These are phyloP conservation scores for Geotrichum citri-aurantii DNA, from an alignment of 1,139 yeast species.

Conservation along the genomic window DNA sequence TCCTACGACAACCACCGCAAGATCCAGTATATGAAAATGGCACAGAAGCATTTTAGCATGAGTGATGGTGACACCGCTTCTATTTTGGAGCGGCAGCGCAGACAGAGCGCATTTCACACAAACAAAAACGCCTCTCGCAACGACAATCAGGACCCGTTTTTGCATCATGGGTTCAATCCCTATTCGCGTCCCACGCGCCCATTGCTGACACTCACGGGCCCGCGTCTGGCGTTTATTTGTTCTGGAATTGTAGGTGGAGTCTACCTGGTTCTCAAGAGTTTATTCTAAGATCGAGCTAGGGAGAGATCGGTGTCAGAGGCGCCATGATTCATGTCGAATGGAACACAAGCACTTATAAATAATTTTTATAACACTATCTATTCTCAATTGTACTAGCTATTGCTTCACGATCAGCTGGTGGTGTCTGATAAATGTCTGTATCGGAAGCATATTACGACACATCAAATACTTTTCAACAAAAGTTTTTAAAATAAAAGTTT, in stretches of 20 bases:
- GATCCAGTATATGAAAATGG: conserved; percentile 16
- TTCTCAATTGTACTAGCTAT: background rate
- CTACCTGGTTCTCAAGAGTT: conserved; percentile 6
- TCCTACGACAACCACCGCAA: conserved; percentile 49
- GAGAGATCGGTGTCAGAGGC: too few relatives aligned
- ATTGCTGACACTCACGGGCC: conserved; percentile 11
- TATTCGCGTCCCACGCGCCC: conserved; percentile 5
- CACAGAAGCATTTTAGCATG: background rate
- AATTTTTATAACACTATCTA: too few relatives aligned
- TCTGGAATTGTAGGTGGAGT: conserved; percentile 2
- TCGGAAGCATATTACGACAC: too few relatives aligned
- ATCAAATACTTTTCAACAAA: too few relatives aligned
- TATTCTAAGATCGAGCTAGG: background rate
- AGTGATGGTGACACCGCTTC: background rate
- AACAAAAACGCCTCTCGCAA: background rate
- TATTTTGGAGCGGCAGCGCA: background rate
- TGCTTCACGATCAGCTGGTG: background rate
- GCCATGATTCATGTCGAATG: background rate
- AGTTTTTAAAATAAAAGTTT: too few relatives aligned
- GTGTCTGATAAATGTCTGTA: too few relatives aligned
- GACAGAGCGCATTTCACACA: background rate
- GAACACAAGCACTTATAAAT: too few relatives aligned
- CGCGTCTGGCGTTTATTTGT: conserved; percentile 1
- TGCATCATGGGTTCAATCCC: conserved; percentile 2
- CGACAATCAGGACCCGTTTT: background rate